Base-by-base conservation (phyloP, 768 basidiomycete species). In the Calvatia gigantea region DNA sequence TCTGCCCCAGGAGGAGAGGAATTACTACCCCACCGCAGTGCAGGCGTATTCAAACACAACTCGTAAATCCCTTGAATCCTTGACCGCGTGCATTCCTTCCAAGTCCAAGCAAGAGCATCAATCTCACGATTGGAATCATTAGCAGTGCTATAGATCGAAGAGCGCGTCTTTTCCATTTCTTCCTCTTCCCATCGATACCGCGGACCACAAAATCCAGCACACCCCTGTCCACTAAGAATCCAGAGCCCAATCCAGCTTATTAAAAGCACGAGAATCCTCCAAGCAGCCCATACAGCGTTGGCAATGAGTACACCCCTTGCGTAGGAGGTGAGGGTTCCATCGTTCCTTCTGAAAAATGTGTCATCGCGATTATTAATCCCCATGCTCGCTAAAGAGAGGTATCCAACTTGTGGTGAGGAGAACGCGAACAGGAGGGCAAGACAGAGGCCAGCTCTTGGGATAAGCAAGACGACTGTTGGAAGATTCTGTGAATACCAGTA, bases 101-200 rank as follows among this genome's bases (percentile, higher is more conserved):
- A 95, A 52, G 73, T 73, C 92, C 93, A 96, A 5, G 84, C 80
- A 21, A 94, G 76, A 12, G 78, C 74, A 25, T 81, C 80, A 11
- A 71, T 67, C 15, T 59, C 62, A 38, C 63, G 63, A 28, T 68
- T 62, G 6, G 53, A 52, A 29, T 52, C 61, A 19, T 37, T 66
- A 15, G 55, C 63, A 7, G 56, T 49, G 25, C 58, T 25, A 27
- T 48, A 48, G 11, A 60, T 51, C 11, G 48, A 55, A 4, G 57
- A 44, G 31, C 58, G 33, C 58, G 23, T 62, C 65, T 35, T 71
- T 67, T 45, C 41, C 35, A 15, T 44, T n/a, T 73, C 76, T 25
- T 84, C 83, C 71, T 93, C 91, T 65, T 93, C 91, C 91, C 89
- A 91, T 59, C 86, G 78, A 62, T 85, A 83, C 12, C 89, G 83